phyloP scores from a whole-genome alignment of 495 filamentous ascomycete genomes.

The Hypoxylon perforatum region DNA sequence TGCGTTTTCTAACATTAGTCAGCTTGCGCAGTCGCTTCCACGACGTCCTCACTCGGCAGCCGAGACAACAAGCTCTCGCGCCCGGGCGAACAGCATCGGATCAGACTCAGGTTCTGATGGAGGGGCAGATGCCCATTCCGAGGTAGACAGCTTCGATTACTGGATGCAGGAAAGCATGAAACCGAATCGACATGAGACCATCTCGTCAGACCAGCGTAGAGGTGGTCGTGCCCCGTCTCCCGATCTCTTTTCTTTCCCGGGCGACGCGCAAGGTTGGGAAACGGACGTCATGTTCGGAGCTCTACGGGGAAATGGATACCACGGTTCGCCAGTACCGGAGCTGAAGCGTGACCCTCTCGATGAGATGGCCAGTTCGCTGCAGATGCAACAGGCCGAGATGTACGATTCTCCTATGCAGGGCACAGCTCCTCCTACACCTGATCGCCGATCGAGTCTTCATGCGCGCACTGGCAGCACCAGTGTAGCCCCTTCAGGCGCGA shows the following conservation, averaged over 20 bases:
- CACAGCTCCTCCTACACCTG: conserved; percentile 49
- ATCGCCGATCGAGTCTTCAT: conserved; percentile 57
- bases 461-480: conserved; percentile 47
- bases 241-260: conserved; percentile 60
- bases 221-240: conserved; percentile 48
- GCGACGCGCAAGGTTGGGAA: conserved; percentile 50
- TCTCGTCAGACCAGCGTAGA: conserved; percentile 36
- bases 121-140: conserved; percentile 48
- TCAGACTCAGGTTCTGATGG: conserved; percentile 48
- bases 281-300: conserved; percentile 56
- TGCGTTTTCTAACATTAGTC: conserved; percentile 34
- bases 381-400: conserved; percentile 38
- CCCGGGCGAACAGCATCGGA: conserved; percentile 50
- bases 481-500: conserved; percentile 34
- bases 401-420: conserved; percentile 36
- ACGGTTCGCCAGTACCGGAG: conserved; percentile 40
- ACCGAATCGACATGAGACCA: conserved; percentile 41
- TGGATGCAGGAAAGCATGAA: conserved; percentile 53
- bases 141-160: conserved; percentile 53
- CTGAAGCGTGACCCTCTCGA: conserved; percentile 54
- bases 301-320: conserved; percentile 49
- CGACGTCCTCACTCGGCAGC: conserved; percentile 48
- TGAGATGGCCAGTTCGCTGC: conserved; percentile 49
- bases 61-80: conserved; percentile 44
- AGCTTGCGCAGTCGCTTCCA: conserved; percentile 39